phyloP scores from a whole-genome alignment of 257 asterid genomes.

The Nicotiana benthamiana region DNA sequence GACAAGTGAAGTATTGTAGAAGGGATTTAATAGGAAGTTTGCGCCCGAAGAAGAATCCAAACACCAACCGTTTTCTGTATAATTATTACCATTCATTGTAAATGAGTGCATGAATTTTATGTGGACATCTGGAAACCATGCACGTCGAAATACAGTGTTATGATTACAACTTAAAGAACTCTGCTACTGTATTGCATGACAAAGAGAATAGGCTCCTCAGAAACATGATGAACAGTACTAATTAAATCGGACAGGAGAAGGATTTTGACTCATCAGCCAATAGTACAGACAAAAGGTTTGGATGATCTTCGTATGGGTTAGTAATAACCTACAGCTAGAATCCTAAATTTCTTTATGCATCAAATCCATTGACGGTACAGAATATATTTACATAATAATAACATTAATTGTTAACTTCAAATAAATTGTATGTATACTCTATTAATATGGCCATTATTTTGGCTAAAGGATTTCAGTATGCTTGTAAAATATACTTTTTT shows the following conservation, averaged over 20 bases:
- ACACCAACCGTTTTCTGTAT: neutral
- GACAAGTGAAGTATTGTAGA: neutral
- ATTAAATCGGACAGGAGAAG: neutral
- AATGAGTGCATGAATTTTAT: neutral
- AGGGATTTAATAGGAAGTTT: neutral
- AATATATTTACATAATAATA: too few relatives aligned
- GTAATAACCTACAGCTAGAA: neutral
- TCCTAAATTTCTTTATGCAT: neutral
- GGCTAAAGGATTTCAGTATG: too few relatives aligned
- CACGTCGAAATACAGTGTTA: neutral
- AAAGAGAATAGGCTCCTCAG: neutral
- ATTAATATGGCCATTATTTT: too few relatives aligned
- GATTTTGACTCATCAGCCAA: neutral
- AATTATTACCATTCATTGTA: neutral
- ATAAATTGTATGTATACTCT: too few relatives aligned
- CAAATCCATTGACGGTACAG: too few relatives aligned
- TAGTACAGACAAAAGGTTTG: neutral
- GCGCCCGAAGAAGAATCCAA: neutral
- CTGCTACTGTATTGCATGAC: neutral
- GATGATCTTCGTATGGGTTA: neutral
- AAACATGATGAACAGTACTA: neutral
- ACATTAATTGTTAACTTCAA: too few relatives aligned
- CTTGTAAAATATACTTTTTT: too few relatives aligned
- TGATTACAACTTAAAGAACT: neutral
- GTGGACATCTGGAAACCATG: constrained; percentile 2